phyloP scores from a whole-genome alignment of 331 rosid species.

The Quercus phellos region DNA sequence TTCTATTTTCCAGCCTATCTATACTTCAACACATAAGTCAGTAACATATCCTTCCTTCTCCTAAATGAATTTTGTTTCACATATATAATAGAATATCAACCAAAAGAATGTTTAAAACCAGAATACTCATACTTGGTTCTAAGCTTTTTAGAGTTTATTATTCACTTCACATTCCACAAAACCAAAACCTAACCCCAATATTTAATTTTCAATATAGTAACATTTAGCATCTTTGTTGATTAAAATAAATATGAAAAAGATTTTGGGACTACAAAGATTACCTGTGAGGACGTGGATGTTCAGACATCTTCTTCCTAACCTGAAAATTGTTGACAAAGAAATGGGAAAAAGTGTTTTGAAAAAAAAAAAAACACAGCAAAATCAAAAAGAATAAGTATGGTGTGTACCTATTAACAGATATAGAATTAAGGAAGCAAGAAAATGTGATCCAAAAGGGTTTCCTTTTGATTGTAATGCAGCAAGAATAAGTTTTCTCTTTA shows the following conservation, averaged over 20 bases:
- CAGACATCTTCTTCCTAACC: constrained; percentile 75
- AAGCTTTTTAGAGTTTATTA: background rate
- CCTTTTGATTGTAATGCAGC: background rate
- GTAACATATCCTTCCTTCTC: background rate
- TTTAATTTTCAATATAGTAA: background rate
- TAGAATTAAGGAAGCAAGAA: constrained; percentile 4
- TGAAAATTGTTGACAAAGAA: constrained; percentile 30
- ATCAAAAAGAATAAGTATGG: background rate
- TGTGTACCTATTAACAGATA: constrained; percentile 1
- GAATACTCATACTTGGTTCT: background rate
- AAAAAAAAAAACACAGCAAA: background rate
- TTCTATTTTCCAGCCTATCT: background rate
- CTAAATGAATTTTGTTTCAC: background rate
- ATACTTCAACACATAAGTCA: background rate
- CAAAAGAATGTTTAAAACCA: background rate
- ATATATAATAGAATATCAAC: background rate
- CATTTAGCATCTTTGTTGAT: background rate
- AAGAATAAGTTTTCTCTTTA: background rate
- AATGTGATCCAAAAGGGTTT: background rate
- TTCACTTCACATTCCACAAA: background rate
- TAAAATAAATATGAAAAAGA: background rate
- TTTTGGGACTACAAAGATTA: constrained; percentile 11
- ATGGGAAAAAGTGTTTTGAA: background rate
- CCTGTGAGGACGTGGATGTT: constrained; percentile 65
- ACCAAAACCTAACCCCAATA: background rate